Evolutionary conservation across 2,329 filamentous ascomycete species (phyloP), one percentile per base, ranked within the genome.

Genomic region (Aspergillus japonicus): DNA sequence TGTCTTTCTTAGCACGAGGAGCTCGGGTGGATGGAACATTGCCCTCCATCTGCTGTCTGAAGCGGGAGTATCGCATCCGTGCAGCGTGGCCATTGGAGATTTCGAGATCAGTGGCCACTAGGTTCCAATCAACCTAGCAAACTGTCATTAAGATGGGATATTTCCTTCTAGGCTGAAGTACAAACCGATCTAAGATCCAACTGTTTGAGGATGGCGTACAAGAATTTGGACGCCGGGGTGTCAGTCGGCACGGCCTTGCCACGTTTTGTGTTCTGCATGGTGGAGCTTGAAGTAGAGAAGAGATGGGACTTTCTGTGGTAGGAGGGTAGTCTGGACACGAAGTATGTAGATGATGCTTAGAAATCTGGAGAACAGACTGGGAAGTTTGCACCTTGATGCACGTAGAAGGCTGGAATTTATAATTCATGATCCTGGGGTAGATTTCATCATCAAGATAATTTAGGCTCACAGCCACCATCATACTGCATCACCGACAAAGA

Each of bases 11-110:
- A 2, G 66, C 58, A 7, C 62, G 65, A 60, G 65, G 26, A 5
- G 53, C 52, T 42, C 66, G 63, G 6, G 69, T 62, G 12, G 60
- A 63, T 4, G 68, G 69, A 8, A 69, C 64, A 3, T 68, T 73
- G 14, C 79, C 79, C 60, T 85, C 82, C 75, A 83, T 82, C 50
- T 83, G 80, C 57, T 79, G 76, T 59, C 77, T 80, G 71, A 84
- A 84, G 39, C 83, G 80, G 23, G 80, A 82, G 68, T 80, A 85
- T 29, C 83, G 79, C 83, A 85, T 85, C 44, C 83, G 80, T 14
- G 83, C 83, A 3, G 83, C 83, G 65, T 85, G 83, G 42, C 82
- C 83, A 56, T 85, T 85, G 39, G 80, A 81, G 56, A 85, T 83
- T 49, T 79, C 79, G 12, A 82, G 71, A 50, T 82, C 72, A 2